Percentiles rank a stretch among this genome's conserved stretches.
phyloP scores from a whole-genome alignment of 768 basidiomycete genomes.

The Epithele typhae region DNA sequence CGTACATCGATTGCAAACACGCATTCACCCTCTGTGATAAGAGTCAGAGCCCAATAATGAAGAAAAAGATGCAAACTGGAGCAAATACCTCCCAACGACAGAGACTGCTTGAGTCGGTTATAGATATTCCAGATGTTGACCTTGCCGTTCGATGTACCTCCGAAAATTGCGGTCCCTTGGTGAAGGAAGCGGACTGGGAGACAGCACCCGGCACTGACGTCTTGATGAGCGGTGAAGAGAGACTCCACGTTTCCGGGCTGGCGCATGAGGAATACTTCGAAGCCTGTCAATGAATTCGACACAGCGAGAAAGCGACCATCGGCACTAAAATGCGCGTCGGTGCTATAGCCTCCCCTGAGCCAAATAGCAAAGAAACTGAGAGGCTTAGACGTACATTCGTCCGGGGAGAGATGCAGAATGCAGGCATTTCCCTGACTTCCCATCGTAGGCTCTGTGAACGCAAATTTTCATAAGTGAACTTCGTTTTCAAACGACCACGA shows the following conservation, averaged over 20 bases:
- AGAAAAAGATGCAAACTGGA: no score
- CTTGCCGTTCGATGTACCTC: background rate
- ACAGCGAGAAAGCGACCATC: background rate
- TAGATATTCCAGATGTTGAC: slow-evolving; percentile 1
- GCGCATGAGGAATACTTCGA: background rate
- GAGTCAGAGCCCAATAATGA: no score
- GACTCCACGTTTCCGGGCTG: background rate
- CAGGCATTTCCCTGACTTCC: background rate
- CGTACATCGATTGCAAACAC: background rate
- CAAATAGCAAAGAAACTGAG: no score
- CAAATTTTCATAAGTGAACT: background rate
- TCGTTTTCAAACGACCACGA: background rate
- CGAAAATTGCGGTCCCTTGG: background rate
- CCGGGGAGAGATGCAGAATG: background rate
- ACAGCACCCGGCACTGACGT: background rate
- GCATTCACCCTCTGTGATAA: background rate
- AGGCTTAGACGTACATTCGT: background rate
- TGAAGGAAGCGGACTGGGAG: background rate
- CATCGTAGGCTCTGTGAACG: background rate
- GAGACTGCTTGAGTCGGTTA: background rate
- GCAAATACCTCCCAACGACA: background rate
- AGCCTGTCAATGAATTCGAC: background rate
- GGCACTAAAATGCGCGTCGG: background rate
- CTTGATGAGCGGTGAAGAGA: background rate
- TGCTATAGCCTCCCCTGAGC: background rate